Base-by-base conservation (phyloP, 192 early-diverging fungal species). In the Coemansia sp. region DNA sequence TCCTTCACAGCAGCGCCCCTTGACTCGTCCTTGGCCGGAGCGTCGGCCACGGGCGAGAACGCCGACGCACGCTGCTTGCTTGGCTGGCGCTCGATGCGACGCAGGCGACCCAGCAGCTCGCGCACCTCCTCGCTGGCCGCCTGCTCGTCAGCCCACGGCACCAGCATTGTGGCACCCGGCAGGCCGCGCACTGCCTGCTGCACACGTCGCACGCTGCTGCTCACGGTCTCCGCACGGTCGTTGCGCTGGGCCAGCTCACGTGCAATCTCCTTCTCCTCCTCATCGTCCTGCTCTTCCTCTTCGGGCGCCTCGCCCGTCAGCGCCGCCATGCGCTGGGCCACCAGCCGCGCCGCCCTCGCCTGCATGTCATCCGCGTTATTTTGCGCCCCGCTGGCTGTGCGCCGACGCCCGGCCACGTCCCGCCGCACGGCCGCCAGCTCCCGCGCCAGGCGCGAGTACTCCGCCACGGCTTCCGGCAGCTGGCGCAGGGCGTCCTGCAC, bases 281-380 rank as follows among this genome's bases (percentile, higher is more conserved):
- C 41, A 12, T 37, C 24, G 17, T 38, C 37, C 11, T 11, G 25
- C 13, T 67, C 71, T 2, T 57, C 19, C 17, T 61, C 64, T 7
- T 71, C 68, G 22, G 64, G 10, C 11, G 75, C 23, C 52, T 71
- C 51, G 24, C 75, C 75, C 1, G 75, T 78, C 2, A 78, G 66
- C 14, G 75, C 75, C 0, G 68, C 69, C 75, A 78, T 78, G 2
- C 75, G 61, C 60, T 78, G 64, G 2, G 75, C 75, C 0, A 78
- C 69, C 13, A 78, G 62, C 17, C 68, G 61, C 9, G 75, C 75
- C 9, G 75, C 75, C 0, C 75, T 40, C 12, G 69, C 47, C 53
- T 72, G 62, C 62, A 71, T 64, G 30, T 72, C 75, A 24, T 11
- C n/a, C 34, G 50, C n/a, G 58, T 54, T 37, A 49, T 34, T 6